These are phyloP conservation scores for Epithele typhae DNA, from an alignment of 768 basidiomycete species.

Conservation along the genomic window DNA sequence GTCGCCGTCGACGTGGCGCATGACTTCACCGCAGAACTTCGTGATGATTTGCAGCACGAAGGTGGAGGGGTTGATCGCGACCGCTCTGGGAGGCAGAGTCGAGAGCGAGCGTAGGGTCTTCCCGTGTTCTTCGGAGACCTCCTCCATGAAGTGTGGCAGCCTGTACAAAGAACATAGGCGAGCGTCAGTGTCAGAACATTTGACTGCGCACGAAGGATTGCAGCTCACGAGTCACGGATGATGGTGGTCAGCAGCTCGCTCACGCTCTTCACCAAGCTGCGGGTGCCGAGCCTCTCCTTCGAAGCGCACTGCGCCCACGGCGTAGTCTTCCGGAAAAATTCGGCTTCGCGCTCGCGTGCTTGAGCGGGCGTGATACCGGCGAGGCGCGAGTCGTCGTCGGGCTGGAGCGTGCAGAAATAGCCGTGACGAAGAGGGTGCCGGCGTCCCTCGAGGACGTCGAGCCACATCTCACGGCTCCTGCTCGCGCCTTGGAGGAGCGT, in stretches of 20 bases:
- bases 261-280: constrained; percentile 45
- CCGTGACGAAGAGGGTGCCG: constrained; percentile 38
- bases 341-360: constrained; percentile 32
- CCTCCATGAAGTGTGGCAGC: constrained; percentile 3
- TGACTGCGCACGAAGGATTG: neutral
- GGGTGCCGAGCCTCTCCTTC: constrained; percentile 50
- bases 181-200: too few species aligned
- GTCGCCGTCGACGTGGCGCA: constrained; percentile 6
- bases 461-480: constrained; percentile 41
- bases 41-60: constrained; percentile 17
- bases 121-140: constrained; percentile 8
- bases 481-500: constrained; percentile 41
- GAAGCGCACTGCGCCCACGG: constrained; percentile 50
- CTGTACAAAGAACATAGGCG: neutral
- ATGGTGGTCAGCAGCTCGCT: constrained; percentile 43
- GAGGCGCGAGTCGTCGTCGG: constrained; percentile 52
- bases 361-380: constrained; percentile 32
- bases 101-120: constrained; percentile 4
- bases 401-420: constrained; percentile 65
- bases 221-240: constrained; percentile 4
- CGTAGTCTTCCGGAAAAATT: constrained; percentile 42
- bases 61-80: constrained; percentile 12
- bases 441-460: constrained; percentile 46
- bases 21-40: constrained; percentile 7
- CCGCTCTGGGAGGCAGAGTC: constrained; percentile 8